These are phyloP conservation scores for Musa troglodytarum DNA, from an alignment of 176 grass and related monocot species.

Conservation along the genomic window DNA sequence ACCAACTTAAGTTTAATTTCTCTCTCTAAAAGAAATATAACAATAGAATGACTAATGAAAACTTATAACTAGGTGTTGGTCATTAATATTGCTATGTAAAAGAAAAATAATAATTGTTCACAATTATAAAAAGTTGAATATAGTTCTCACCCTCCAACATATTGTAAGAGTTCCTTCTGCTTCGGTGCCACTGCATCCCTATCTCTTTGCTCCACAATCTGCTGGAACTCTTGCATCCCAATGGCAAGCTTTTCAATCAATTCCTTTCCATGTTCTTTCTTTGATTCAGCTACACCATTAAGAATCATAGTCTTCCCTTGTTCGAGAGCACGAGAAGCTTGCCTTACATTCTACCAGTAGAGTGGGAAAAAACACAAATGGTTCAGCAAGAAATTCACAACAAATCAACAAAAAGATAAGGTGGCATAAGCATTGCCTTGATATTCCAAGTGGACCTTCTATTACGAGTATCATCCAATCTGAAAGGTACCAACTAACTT, in stretches of 20 bases:
- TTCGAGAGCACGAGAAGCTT: constrained; percentile 68
- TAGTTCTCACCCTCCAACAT: constrained; percentile 72
- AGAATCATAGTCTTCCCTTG: constrained; percentile 73
- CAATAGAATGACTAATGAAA: no score
- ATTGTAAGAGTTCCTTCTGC: constrained; percentile 95
- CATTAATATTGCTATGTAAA: neutral
- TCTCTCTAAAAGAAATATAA: no score
- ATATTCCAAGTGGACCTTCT: no score
- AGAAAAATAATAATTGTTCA: neutral
- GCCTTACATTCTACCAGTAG: constrained; percentile 69
- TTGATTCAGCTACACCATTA: constrained; percentile 70
- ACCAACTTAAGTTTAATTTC: no score
- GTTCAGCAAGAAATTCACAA: neutral
- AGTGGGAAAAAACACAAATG: constrained; percentile 15
- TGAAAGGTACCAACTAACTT: no score
- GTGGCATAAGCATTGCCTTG: neutral
- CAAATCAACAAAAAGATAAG: neutral
- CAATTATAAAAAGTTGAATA: neutral
- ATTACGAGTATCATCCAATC: no score
- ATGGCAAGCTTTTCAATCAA: constrained; percentile 63
- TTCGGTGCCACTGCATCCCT: constrained; percentile 84
- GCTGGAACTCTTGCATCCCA: constrained; percentile 77
- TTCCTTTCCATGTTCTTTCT: constrained; percentile 81
- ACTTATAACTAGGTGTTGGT: no score
- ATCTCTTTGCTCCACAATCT: constrained; percentile 69